Evolutionary conservation across 345 rosid genomes (phyloP).

Genomic region (Aurinia saxatilis): DNA sequence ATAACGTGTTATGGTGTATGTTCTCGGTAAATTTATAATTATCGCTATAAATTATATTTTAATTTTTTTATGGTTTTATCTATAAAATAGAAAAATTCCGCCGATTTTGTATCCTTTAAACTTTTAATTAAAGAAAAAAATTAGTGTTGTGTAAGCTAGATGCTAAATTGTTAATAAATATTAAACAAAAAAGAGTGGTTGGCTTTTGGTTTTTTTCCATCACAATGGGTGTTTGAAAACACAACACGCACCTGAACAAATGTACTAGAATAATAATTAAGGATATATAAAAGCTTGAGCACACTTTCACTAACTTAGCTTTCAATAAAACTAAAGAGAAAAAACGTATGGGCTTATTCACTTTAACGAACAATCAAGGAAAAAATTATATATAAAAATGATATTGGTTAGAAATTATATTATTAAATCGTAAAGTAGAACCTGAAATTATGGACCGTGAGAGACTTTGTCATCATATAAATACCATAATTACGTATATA

Average conservation of each 20-base stretch:
- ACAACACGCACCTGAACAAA: constrained; percentile 24
- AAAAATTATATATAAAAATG: background rate
- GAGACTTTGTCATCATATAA: constrained; percentile 28
- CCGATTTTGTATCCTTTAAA: no score
- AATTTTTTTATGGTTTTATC: no score
- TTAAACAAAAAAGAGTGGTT: background rate
- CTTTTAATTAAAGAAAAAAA: no score
- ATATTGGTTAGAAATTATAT: background rate
- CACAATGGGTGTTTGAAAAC: constrained; percentile 24
- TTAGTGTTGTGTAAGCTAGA: constrained; percentile 6
- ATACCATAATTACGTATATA: constrained; percentile 30
- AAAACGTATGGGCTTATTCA: constrained; percentile 4
- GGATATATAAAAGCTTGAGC: constrained; percentile 15
- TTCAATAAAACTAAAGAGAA: constrained; percentile 13
- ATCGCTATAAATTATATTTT: no score
- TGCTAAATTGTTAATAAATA: background rate
- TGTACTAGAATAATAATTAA: constrained; percentile 3
- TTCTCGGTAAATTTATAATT: no score
- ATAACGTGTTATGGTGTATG: no score
- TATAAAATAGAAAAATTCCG: no score
- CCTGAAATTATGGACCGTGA: constrained; percentile 35
- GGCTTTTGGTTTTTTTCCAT: constrained; percentile 13
- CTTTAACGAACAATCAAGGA: constrained; percentile 22
- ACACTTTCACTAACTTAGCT: constrained; percentile 32
- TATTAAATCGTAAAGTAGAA: constrained; percentile 19